Evolutionary conservation across 169 alveolate genomes (phyloP).

Genomic region (Plasmodium sp.): DNA sequence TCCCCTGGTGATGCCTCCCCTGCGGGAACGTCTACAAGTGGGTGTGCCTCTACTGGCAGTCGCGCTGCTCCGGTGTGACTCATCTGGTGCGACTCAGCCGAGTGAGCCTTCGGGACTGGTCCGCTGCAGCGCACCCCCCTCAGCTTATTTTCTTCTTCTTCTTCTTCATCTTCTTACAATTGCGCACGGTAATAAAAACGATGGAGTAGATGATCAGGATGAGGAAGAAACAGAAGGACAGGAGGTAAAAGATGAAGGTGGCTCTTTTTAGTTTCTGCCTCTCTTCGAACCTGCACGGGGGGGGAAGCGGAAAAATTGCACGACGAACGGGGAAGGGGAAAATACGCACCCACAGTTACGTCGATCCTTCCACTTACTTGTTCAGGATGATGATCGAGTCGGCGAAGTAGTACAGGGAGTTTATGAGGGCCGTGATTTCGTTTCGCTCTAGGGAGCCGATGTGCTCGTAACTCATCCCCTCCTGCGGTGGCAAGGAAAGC

Average conservation of each 20-base stretch:
- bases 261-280: constrained; percentile 27
- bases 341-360: neutral
- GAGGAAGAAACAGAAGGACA: neutral
- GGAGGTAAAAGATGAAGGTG: constrained; percentile 18
- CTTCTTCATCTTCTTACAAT: constrained; percentile 1
- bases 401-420: constrained; percentile 86
- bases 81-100: neutral
- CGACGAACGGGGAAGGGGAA: neutral
- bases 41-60: neutral
- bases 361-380: neutral
- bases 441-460: constrained; percentile 84
- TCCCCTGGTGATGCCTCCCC: neutral
- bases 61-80: neutral
- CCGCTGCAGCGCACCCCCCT: neutral
- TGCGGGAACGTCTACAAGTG: neutral
- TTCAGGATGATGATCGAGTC: constrained; percentile 84
- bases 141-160: neutral
- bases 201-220: constrained; percentile 9
- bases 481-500: constrained; percentile 4
- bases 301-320: neutral
- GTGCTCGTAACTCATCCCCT: constrained; percentile 55
- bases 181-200: constrained; percentile 10
- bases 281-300: constrained; percentile 12
- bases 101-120: neutral
- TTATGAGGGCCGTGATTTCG: constrained; percentile 89